Evolutionary conservation across 306 rosid genomes (phyloP), one percentile per base, ranked within the genome.

Genomic region (Fragaria ananassa): DNA sequence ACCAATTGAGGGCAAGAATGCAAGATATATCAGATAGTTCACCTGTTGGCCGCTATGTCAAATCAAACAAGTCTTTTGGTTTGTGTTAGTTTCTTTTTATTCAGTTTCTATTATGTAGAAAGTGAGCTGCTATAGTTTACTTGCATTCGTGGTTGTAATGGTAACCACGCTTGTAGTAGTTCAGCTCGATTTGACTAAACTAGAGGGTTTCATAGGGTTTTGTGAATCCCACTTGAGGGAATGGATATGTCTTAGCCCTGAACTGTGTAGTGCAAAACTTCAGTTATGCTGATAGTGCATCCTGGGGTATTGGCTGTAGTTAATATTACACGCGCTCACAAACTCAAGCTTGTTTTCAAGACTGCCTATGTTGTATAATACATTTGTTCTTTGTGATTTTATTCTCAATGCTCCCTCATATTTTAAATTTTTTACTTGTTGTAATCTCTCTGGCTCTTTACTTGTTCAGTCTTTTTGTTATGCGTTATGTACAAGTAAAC

Each of bases 251-350:
- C 8, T 10, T 17, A 5, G 4, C 35, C 34, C 6, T 29, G 0
- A 29, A 27, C 18, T 62, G 39, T 5, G 0, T 10, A 66, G 12
- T 57, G 42, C 77, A 31, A 6, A 21, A 35, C 14, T 71, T 45
- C n/a, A 21, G 65, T 18, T 53, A 72, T 37, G 66, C 76, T 37
- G 50, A 72, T 72, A n/a, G 23, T 15, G 13, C 45, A 34, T 42
- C 27, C 25, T 35, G 6, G 44, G 25, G 46, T 8, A 7, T 34
- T 63, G 45, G 23, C 69, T 14, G 11, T 35, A 63, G 69, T 64
- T 35, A 18, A 64, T 35, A 9, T 64, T 37, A 64, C 25, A 35
- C 14, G 10, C 19, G 1, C 37, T 35, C 10, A 8, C 46, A 3
- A 18, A 65, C 15, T 35, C 70, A 18, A 65, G 70, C 25, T 65